A percentile compares a stretch with the other conserved stretches of the same genome.
These are phyloP conservation scores for Paramecium pentaurelia DNA, from an alignment of 73 alveolate species.

Conservation along the genomic window DNA sequence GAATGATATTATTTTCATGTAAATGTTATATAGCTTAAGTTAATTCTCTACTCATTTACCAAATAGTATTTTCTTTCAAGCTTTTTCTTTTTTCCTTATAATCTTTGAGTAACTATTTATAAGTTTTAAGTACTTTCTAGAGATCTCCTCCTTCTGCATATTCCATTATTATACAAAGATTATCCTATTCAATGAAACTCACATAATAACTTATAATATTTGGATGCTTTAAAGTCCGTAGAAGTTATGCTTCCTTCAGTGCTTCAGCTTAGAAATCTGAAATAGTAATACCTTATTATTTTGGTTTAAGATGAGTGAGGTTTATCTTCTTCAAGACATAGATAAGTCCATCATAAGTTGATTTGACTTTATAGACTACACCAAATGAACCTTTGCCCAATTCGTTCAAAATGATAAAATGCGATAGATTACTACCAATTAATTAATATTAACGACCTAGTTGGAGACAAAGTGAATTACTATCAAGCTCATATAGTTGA, in stretches of 20 bases:
- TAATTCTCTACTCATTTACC: slow-evolving; percentile 90
- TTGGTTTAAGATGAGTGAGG: slow-evolving; percentile 85
- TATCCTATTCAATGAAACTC: slow-evolving; percentile 88
- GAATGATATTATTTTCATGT: slow-evolving; percentile 89
- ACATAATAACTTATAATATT: slow-evolving; percentile 85
- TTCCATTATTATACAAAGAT: slow-evolving; percentile 94
- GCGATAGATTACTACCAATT: slow-evolving; percentile 65
- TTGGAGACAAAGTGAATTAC: neutral
- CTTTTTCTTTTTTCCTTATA: slow-evolving; percentile 57
- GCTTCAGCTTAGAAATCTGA: slow-evolving; percentile 59
- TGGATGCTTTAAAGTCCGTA: slow-evolving; percentile 87
- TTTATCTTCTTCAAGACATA: slow-evolving; percentile 92
- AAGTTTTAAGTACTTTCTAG: slow-evolving; percentile 65
- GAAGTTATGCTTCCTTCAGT: slow-evolving; percentile 88
- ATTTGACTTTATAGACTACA: slow-evolving; percentile 83
- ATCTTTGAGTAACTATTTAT: slow-evolving; percentile 32
- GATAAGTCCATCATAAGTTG: slow-evolving; percentile 66
- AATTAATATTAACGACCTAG: slow-evolving; percentile 17
- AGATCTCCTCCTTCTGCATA: slow-evolving; percentile 97
- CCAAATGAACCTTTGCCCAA: slow-evolving; percentile 95
- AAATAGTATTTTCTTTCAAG: slow-evolving; percentile 77
- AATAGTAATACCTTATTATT: slow-evolving; percentile 73
- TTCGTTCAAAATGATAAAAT: slow-evolving; percentile 81
- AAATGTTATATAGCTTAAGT: slow-evolving; percentile 84
- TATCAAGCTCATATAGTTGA: neutral